phyloP scores from a whole-genome alignment of 805 yeast species.

The Candida peoriensis region DNA sequence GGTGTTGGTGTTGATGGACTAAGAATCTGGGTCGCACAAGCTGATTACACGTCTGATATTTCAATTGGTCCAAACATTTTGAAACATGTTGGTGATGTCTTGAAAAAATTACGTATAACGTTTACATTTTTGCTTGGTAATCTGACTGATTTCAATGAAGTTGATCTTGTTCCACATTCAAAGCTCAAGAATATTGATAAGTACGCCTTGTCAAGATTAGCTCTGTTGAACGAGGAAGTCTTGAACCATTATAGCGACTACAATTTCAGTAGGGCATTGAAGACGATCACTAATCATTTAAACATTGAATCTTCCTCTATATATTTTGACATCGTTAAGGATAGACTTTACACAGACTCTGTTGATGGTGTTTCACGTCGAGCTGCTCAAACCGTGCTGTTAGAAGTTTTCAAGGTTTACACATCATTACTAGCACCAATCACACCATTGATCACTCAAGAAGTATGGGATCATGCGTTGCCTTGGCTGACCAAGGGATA shows the following conservation, averaged over 20 bases:
- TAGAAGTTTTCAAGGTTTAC: slow-evolving; percentile 54
- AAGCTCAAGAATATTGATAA: slow-evolving; percentile 49
- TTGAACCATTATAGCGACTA: slow-evolving; percentile 44
- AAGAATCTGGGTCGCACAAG: slow-evolving; percentile 84
- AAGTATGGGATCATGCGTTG: slow-evolving; percentile 67
- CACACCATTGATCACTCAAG: slow-evolving; percentile 80
- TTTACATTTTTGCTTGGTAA: slow-evolving; percentile 81
- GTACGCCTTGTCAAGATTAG: slow-evolving; percentile 53
- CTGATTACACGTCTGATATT: slow-evolving; percentile 81
- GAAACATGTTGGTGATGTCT: slow-evolving; percentile 69
- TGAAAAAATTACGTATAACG: slow-evolving; percentile 79
- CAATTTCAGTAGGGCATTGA: slow-evolving; percentile 68
- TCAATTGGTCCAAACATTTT: slow-evolving; percentile 67
- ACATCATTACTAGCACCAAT: slow-evolving; percentile 73
- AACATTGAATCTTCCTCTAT: slow-evolving; percentile 72
- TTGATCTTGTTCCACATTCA: slow-evolving; percentile 32
- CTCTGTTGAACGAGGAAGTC: slow-evolving; percentile 38
- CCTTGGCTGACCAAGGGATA: slow-evolving; percentile 17
- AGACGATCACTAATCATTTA: slow-evolving; percentile 64
- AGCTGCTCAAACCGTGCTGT: slow-evolving; percentile 60
- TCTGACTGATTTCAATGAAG: slow-evolving; percentile 38
- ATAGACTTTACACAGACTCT: slow-evolving; percentile 71
- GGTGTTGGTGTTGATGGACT: slow-evolving; percentile 86
- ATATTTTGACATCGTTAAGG: slow-evolving; percentile 85
- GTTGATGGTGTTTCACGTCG: slow-evolving; percentile 43